phyloP scores from a whole-genome alignment of 805 yeast genomes.

The Spathaspora hagerdaliae region DNA sequence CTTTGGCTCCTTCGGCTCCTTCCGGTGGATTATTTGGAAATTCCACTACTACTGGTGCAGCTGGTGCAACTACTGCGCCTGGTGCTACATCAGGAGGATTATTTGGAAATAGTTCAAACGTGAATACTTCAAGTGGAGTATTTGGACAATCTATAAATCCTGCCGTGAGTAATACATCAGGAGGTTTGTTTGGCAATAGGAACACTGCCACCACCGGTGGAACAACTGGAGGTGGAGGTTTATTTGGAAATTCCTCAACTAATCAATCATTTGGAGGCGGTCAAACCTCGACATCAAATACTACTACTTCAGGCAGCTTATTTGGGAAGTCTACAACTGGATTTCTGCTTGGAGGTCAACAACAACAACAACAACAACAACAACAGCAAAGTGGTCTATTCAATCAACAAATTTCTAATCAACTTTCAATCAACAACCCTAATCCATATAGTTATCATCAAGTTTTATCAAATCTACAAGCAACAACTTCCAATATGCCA shows the following conservation, averaged over 20 bases:
- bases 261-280: not conserved
- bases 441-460: conserved; percentile 30
- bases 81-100: conserved; percentile 9
- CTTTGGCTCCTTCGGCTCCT: not conserved
- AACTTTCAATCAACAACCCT: conserved; percentile 5
- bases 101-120: conserved; percentile 13
- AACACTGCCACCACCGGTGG: not conserved
- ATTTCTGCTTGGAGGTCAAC: conserved; percentile 3
- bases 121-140: not conserved
- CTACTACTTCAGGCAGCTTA: conserved; percentile 1
- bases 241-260: conserved; percentile 18
- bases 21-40: conserved; percentile 22
- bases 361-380: conserved; percentile 3
- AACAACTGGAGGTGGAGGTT: conserved; percentile 10
- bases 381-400: not conserved
- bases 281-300: not conserved
- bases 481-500: conserved; percentile 23
- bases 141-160: not conserved
- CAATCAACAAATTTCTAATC: not conserved
- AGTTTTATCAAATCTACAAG: conserved; percentile 18
- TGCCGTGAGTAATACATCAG: conserved; percentile 1
- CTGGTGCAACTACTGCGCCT: not conserved
- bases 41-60: conserved; percentile 15
- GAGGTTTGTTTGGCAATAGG: conserved; percentile 13
- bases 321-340: not conserved